Evolutionary conservation across 2,329 filamentous ascomycete species (phyloP).

Genomic region (Hymenoscyphus albidus): DNA sequence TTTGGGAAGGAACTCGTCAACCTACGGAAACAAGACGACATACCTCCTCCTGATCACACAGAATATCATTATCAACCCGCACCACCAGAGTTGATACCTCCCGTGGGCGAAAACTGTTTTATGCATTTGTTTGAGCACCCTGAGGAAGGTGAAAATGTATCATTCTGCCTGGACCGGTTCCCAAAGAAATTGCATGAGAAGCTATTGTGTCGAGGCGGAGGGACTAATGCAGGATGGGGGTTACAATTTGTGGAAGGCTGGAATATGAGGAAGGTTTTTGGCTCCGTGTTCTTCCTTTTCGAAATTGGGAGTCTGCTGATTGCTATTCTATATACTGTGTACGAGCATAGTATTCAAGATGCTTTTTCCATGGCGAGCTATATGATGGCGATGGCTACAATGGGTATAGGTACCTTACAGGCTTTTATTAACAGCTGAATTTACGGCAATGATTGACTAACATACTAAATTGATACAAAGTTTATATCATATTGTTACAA

Average conservation of each 20-base stretch:
- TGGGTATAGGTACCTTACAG: constrained; percentile 21
- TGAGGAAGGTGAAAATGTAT: constrained; percentile 14
- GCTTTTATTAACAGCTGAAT: constrained; percentile 33
- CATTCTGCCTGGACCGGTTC: constrained; percentile 20
- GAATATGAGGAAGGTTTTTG: constrained; percentile 22
- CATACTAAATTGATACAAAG: not conserved
- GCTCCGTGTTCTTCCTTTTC: constrained; percentile 19
- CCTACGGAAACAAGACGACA: constrained; percentile 19
- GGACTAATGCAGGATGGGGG: constrained; percentile 24
- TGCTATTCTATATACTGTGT: constrained; percentile 17
- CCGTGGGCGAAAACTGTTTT: constrained; percentile 20
- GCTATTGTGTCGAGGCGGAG: constrained; percentile 14
- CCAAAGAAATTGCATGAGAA: constrained; percentile 26
- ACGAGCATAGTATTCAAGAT: constrained; percentile 23
- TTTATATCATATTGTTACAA: too few species aligned
- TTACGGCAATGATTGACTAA: not conserved
- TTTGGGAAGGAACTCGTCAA: constrained; percentile 21
- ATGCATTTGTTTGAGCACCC: constrained; percentile 25
- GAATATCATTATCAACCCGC: constrained; percentile 23
- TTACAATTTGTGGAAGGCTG: constrained; percentile 24
- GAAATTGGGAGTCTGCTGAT: constrained; percentile 21
- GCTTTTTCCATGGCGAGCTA: constrained; percentile 24
- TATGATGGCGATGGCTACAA: constrained; percentile 21
- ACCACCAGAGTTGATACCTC: constrained; percentile 21
- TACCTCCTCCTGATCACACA: constrained; percentile 19